A percentile compares a stretch with the other conserved stretches of the same genome.
Evolutionary conservation across 768 basidiomycete species (phyloP).

Genomic region (Auricularia sp.): DNA sequence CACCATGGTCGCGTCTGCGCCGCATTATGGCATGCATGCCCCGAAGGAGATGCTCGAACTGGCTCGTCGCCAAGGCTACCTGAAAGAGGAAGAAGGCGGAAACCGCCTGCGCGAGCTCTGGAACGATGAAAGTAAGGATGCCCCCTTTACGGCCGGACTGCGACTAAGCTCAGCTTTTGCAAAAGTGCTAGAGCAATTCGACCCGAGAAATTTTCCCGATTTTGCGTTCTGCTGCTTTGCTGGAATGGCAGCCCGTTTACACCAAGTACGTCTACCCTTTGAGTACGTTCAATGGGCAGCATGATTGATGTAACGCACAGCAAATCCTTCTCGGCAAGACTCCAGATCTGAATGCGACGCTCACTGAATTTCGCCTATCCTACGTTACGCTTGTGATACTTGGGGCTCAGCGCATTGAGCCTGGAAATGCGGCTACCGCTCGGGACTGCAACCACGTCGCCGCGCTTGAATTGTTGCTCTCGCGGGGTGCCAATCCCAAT

Average conservation of each 20-base stretch:
- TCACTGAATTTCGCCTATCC: not conserved
- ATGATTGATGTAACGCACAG: not conserved
- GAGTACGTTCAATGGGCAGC: no score
- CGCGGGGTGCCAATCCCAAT: slow-evolving; percentile 31
- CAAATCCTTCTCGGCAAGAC: not conserved
- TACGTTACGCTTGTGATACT: not conserved
- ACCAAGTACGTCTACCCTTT: no score
- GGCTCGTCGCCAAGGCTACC: not conserved
- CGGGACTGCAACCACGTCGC: not conserved
- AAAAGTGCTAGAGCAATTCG: not conserved
- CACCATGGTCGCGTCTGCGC: not conserved
- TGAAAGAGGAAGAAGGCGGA: not conserved
- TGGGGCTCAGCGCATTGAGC: not conserved
- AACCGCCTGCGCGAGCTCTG: not conserved
- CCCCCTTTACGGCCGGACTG: not conserved
- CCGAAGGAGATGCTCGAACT: not conserved
- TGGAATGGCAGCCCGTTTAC: not conserved
- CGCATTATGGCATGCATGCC: not conserved
- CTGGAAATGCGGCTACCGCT: not conserved
- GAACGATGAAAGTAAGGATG: not conserved
- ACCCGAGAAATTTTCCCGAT: not conserved
- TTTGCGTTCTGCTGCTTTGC: not conserved
- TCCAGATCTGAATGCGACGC: not conserved
- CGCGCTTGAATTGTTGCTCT: slow-evolving; percentile 23
- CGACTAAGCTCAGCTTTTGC: not conserved